phyloP scores from a whole-genome alignment of 2,329 filamentous ascomycete species.

The Cercospora zeina region DNA sequence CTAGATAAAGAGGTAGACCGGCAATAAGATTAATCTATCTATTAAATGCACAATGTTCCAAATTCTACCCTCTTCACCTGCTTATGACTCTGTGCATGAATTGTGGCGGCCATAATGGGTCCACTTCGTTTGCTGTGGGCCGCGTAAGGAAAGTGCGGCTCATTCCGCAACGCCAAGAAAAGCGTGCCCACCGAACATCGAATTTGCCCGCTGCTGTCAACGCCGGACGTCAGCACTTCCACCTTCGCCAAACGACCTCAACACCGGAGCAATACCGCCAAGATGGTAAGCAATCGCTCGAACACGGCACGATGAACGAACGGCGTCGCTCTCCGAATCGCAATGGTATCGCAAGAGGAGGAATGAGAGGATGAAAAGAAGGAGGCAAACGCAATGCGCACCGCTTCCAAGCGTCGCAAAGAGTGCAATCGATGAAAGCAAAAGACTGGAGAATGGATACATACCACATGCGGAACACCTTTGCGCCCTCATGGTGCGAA shows the following conservation, averaged over 20 bases:
- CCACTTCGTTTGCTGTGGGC: background rate
- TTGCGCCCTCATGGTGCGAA: slow-evolving; percentile 12
- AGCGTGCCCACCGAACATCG: slow-evolving; percentile 6
- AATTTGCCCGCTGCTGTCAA: slow-evolving; percentile 4
- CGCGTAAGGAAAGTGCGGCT: background rate
- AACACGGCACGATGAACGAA: slow-evolving; percentile 12
- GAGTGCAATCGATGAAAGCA: background rate
- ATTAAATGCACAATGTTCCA: background rate
- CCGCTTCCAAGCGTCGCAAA: background rate
- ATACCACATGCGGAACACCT: slow-evolving; percentile 20
- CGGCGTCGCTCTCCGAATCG: slow-evolving; percentile 17
- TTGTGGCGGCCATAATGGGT: too few species aligned
- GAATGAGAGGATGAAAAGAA: slow-evolving; percentile 7
- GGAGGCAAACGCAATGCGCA: slow-evolving; percentile 7
- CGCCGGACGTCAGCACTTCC: slow-evolving; percentile 9
- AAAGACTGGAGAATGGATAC: slow-evolving; percentile 2
- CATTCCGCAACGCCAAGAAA: background rate
- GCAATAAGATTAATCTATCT: too few species aligned
- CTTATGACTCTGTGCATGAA: background rate
- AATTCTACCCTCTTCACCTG: background rate
- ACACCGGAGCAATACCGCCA: slow-evolving; percentile 26
- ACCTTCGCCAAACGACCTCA: slow-evolving; percentile 18
- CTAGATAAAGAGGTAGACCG: too few species aligned
- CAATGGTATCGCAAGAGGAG: slow-evolving; percentile 14
- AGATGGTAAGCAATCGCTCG: slow-evolving; percentile 22